A percentile compares a stretch with the other conserved stretches of the same genome.
phyloP scores from a whole-genome alignment of 1,284 basidiomycete species.

The Hemileia vastatrix region DNA sequence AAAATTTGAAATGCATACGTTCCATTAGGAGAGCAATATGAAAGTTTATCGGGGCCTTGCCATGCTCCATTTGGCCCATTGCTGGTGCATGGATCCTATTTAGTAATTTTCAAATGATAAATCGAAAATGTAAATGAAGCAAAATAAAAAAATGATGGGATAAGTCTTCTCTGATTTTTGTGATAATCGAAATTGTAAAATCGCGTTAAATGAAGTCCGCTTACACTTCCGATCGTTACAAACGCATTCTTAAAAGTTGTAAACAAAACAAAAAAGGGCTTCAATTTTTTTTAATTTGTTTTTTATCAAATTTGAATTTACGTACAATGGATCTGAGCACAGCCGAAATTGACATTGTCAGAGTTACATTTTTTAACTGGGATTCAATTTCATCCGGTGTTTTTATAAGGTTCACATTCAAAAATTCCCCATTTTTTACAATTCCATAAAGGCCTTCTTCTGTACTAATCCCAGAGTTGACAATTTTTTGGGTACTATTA shows the following conservation, averaged over 20 bases:
- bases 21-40: slow-evolving; percentile 17
- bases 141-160: no score
- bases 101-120: background rate
- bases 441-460: slow-evolving; percentile 1
- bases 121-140: background rate
- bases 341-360: slow-evolving; percentile 2
- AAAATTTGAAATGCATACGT: slow-evolving; percentile 12
- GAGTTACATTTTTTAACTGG: slow-evolving; percentile 1
- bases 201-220: background rate
- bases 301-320: background rate
- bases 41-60: slow-evolving; percentile 8
- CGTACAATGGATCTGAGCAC: slow-evolving; percentile 16
- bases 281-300: background rate
- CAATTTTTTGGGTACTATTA: background rate
- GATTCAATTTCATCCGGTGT: slow-evolving; percentile 10
- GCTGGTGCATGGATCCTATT: slow-evolving; percentile 12
- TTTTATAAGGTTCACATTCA: background rate
- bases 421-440: slow-evolving; percentile 4
- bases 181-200: background rate
- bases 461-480: slow-evolving; percentile 8
- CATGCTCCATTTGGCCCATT: slow-evolving; percentile 11
- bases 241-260: slow-evolving; percentile 7
- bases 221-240: slow-evolving; percentile 19
- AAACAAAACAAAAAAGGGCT: background rate
- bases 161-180: no score